phyloP scores from a whole-genome alignment of 2,329 filamentous ascomycete species.

The Botrytis cinerea region DNA sequence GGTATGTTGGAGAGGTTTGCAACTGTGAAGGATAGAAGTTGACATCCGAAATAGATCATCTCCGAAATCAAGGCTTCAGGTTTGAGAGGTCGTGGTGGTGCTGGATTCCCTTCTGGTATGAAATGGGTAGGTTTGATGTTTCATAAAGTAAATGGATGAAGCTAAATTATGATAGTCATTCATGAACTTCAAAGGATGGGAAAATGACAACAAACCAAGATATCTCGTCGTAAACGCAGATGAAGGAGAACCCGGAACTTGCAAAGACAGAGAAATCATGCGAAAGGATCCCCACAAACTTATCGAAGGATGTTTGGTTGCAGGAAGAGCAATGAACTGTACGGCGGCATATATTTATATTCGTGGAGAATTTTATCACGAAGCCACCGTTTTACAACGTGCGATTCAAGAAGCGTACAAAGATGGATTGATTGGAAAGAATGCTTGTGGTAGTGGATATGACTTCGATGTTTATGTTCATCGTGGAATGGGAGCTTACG shows the following conservation, averaged over 20 bases:
- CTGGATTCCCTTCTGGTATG: slow-evolving; percentile 95
- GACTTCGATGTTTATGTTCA: slow-evolving; percentile 98
- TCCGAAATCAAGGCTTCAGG: slow-evolving; percentile 96
- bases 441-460: slow-evolving; percentile 94
- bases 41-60: slow-evolving; percentile 67
- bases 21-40: slow-evolving; percentile 25
- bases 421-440: slow-evolving; percentile 94
- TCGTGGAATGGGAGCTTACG: slow-evolving; percentile 95
- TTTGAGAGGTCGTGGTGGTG: slow-evolving; percentile 91
- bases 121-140: slow-evolving; percentile 79
- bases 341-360: slow-evolving; percentile 99
- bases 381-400: slow-evolving; percentile 88
- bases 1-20: slow-evolving; percentile 48
- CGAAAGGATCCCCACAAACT: slow-evolving; percentile 99
- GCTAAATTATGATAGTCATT: slow-evolving; percentile 67
- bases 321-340: slow-evolving; percentile 97
- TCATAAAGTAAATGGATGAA: slow-evolving; percentile 26
- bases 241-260: slow-evolving; percentile 97
- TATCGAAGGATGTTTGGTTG: slow-evolving; percentile 92
- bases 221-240: slow-evolving; percentile 98
- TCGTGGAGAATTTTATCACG: slow-evolving; percentile 95
- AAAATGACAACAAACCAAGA: slow-evolving; percentile 92
- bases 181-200: slow-evolving; percentile 99
- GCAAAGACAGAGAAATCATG: slow-evolving; percentile 99
- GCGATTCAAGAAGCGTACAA: slow-evolving; percentile 98